Base-by-base conservation (phyloP, 768 basidiomycete species). In the Rhizopogon vesiculosus region DNA sequence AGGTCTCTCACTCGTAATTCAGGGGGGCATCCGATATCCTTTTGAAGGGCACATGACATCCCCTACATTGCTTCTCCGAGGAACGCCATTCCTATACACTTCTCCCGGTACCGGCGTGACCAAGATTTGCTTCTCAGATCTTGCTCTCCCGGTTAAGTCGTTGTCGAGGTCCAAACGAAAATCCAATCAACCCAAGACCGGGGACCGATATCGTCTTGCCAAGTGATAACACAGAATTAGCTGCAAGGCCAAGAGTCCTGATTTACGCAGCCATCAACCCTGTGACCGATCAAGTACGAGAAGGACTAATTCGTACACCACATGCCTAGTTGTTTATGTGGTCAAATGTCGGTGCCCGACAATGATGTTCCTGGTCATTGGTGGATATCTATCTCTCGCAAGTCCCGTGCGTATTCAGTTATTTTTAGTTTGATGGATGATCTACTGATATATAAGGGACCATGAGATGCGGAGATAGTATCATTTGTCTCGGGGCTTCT, bases 371-470 rank as follows among this genome's bases (percentile, higher is more conserved):
- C 22, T 38, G 48, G 29, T 53, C 49, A 63, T 55, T 64, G 53
- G 65, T 60, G 56, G 64, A 66, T 62, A 62, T 54, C 62, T 59
- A 66, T 62, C 62, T 56, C 62, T 59, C 55, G 50, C 54, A 53
- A 39, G 55, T 35, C 51, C 57, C 53, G 45, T 48, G 45, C 44
- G 15, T 33, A 18, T 51, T 51, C 19, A 38, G 9, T 45, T 42
- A 38, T 35, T 45, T 35, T 54, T 45, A 31, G 25, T 22, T 25
- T 54, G 53, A 54, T 54, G 53, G 35, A 25, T 49, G 48, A 49
- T 49, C 48, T 41, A 49, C 46, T 45, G 53, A 38, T 53, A 19
- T 25, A 16, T 45, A 28, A 49, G 52, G 35, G 45, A 19, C 29
- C 18, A 38, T 53, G 31, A 54, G 46, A 33, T 50, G 44, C 53